phyloP scores from a whole-genome alignment of 2,329 filamentous ascomycete genomes.

The Zelopaecilomyces penicillatus region DNA sequence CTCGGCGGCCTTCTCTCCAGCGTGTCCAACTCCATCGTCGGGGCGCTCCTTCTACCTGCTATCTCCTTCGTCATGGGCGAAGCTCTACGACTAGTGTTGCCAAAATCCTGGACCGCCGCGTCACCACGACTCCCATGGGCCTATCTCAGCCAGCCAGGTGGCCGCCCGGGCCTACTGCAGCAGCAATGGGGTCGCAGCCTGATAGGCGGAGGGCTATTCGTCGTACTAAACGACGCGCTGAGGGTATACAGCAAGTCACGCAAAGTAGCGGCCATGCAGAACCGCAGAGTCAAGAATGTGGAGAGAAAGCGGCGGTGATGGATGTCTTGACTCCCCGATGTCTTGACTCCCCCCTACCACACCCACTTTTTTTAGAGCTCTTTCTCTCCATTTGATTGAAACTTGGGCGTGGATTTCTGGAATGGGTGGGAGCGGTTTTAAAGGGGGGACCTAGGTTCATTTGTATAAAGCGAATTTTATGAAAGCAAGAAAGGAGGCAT shows the following conservation, averaged over 20 bases:
- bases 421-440: no score
- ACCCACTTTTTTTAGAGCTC: no score
- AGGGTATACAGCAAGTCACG: slow-evolving; percentile 56
- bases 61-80: slow-evolving; percentile 75
- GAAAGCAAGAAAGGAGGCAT: no score
- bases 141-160: slow-evolving; percentile 11
- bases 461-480: no score
- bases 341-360: no score
- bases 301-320: slow-evolving; percentile 23
- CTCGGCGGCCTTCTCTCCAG: slow-evolving; percentile 31
- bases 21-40: slow-evolving; percentile 42
- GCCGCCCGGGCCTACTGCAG: slow-evolving; percentile 62
- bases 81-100: slow-evolving; percentile 59
- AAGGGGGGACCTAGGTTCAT: no score
- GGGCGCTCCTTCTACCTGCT: slow-evolving; percentile 66
- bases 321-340: no score
- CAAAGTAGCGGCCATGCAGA: slow-evolving; percentile 46
- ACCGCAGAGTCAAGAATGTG: slow-evolving; percentile 46
- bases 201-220: slow-evolving; percentile 78
- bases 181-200: slow-evolving; percentile 84
- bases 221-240: slow-evolving; percentile 67
- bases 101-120: slow-evolving; percentile 54
- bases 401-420: no score
- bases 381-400: no score
- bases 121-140: slow-evolving; percentile 20